Evolutionary conservation across 2,329 filamentous ascomycete genomes (phyloP).

Genomic region (Xylogone sp.): DNA sequence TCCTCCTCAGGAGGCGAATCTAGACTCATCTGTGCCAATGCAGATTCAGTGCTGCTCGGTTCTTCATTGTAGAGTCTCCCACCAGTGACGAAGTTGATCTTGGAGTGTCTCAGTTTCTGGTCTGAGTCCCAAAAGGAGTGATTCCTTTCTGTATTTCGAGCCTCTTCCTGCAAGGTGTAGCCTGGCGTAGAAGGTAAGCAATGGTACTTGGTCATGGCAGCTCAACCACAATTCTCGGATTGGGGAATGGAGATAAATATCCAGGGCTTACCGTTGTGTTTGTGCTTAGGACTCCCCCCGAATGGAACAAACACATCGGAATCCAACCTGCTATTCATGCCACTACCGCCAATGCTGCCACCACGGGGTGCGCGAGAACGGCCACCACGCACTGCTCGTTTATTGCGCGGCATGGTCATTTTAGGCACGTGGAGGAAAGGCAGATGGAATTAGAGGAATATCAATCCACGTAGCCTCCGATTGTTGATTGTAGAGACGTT

Average conservation of each 20-base stretch:
- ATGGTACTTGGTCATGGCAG: background rate
- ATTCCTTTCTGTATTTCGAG: conserved; percentile 51
- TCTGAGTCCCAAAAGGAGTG: conserved; percentile 41
- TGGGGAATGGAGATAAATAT: no score
- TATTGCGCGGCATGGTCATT: conserved; percentile 16
- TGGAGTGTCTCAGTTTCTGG: conserved; percentile 49
- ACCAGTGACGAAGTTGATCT: conserved; percentile 58
- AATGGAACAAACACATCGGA: background rate
- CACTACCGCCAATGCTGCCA: background rate
- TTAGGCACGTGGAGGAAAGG: background rate
- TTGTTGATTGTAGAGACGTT: no score
- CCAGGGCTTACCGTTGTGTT: conserved; percentile 12
- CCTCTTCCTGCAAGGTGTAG: conserved; percentile 49
- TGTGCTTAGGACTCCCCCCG: conserved; percentile 3
- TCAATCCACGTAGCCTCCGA: no score
- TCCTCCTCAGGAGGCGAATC: conserved; percentile 7
- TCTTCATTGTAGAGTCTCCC: conserved; percentile 38
- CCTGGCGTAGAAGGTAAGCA: conserved; percentile 9
- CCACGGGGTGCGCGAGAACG: conserved; percentile 4
- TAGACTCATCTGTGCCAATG: conserved; percentile 20
- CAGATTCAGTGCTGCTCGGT: conserved; percentile 9
- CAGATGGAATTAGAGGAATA: no score
- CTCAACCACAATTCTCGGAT: background rate
- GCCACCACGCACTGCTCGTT: conserved; percentile 9
- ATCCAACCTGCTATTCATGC: background rate